Evolutionary conservation across 805 yeast genomes (phyloP), one percentile per base, ranked within the genome.

Genomic region (Candida methanosorbosa): DNA sequence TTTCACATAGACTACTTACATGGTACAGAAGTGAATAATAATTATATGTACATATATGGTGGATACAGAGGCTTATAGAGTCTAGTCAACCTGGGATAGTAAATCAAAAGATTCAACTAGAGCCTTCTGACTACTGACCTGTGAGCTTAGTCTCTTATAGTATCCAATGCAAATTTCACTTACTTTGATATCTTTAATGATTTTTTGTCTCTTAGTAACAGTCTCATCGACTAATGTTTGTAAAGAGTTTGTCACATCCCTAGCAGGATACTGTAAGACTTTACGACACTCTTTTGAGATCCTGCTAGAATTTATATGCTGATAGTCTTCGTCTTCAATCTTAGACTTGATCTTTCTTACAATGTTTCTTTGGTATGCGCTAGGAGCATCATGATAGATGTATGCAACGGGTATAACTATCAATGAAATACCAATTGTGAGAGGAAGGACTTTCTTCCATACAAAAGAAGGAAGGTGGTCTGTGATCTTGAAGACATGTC

Each of bases 301-400:
- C 40, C 98, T 68, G 32, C 69, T 71, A 1, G 95, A 77, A 52
- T 88, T 90, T 30, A 66, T 48, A 45, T 82, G 92, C 11, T 83
- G 77, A 48, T 87, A 92, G 40, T 88, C 96, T 45, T 77, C 57
- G 13, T 70, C 72, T 28, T 66, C 65, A 23, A 92, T 63, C 48
- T 80, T 81, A 6, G 51, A 51, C 42, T 71, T 72, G 44, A 90
- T 72, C 56, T 82, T 85, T 32, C 69, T 65, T 0, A 92, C 86
- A 38, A 86, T 70, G 38, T 87, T 87, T 44, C 86, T 66, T 15
- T 95, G 94, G 46, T 85, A 75, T 0, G 97, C 95, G 46, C 81
- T 74, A 3, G 97, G 97, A 12, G 94, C 75, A 55, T 92, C 97
- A 39, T 68, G 65, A 15, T 86, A 61, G 38, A 87, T 53, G 48